Evolutionary conservation across 768 basidiomycete genomes (phyloP), one percentile per base, ranked within the genome.

Genomic region (Phanerochaete sordida): DNA sequence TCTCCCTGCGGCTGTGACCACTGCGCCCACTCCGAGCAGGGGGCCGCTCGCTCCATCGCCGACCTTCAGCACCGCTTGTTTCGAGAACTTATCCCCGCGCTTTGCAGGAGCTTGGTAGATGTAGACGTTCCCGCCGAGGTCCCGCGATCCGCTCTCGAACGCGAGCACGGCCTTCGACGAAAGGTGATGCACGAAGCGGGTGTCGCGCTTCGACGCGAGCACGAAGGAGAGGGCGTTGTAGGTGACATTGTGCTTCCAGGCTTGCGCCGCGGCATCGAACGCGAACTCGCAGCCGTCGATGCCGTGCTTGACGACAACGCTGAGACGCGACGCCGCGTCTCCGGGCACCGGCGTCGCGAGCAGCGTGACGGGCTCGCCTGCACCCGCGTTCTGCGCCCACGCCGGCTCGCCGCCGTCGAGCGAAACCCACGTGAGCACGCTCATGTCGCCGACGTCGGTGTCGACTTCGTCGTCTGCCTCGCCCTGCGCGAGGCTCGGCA

Each of bases 401-500:
- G 71, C 49, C 0, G 83, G 82, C 16, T 71, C 67, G 15, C 72
- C 65, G 15, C 85, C 86, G 60, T 83, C 78, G 35, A 72, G 75
- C 16, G 69, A 73, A 12, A 95, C 79, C 85, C 88, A 92, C 1
- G 89, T 91, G 16, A 90, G 68, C 49, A 79, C 81, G 27, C 81
- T 82, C 50, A 74, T 74, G 63, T 85, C 77, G 1, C 95, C 96
- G 5, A 91, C 82, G 3, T 83, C 79, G 6, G 83, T 76, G 67
- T 94, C 94, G 4, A 93, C 87, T 58, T 96, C 94, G 50, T 93
- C 90, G 71, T 98, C 96, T 72, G 91, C 81, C 74, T 98, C 96
- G 55, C 93, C 95, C 64, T 88, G 83, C 47, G 87, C 84, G 24
- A 99, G 81, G 61, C 90, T 90, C 2, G 95, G 90, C 52, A 95